These are phyloP conservation scores for Flaveria bidentis DNA, from an alignment of 129 eudicot species.

Conservation along the genomic window DNA sequence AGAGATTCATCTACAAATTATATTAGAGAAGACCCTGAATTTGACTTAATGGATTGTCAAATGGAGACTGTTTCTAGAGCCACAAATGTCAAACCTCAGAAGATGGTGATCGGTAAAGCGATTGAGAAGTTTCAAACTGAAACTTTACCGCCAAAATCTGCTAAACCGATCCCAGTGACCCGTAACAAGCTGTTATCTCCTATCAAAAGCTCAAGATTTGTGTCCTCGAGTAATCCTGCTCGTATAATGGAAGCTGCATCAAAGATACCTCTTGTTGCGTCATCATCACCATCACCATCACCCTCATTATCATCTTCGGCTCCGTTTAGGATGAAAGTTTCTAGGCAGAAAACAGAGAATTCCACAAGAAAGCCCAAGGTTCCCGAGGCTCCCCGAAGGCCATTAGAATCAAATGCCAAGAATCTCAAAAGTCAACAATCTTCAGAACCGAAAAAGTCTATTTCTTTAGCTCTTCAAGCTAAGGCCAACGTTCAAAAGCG, in stretches of 20 bases:
- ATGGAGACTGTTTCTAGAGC: constrained; percentile 37
- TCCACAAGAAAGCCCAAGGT: constrained; percentile 48
- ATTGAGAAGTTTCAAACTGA: constrained; percentile 78
- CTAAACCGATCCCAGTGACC: constrained; percentile 82
- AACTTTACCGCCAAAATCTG: constrained; percentile 84
- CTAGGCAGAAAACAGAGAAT: constrained; percentile 62
- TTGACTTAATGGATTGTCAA: constrained; percentile 37
- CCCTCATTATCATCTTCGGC: constrained; percentile 23
- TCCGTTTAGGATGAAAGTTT: constrained; percentile 65
- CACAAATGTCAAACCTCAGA: constrained; percentile 44
- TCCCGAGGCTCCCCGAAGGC: constrained; percentile 46
- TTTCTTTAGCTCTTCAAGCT: constrained; percentile 92
- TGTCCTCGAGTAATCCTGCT: constrained; percentile 61
- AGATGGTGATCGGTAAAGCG: constrained; percentile 37
- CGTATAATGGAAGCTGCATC: constrained; percentile 93
- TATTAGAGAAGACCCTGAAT: constrained; percentile 43
- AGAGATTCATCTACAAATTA: constrained; percentile 33
- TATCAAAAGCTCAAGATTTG: constrained; percentile 55
- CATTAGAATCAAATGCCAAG: constrained; percentile 55
- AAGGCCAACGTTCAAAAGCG: constrained; percentile 93
- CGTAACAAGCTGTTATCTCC: constrained; percentile 85
- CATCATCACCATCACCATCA: constrained; percentile 39
- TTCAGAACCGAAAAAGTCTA: constrained; percentile 52
- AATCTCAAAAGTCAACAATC: constrained; percentile 52
- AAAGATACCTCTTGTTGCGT: constrained; percentile 48